Base-by-base conservation (phyloP, 495 filamentous ascomycete species). In the Aspergillus carlsbadensis region DNA sequence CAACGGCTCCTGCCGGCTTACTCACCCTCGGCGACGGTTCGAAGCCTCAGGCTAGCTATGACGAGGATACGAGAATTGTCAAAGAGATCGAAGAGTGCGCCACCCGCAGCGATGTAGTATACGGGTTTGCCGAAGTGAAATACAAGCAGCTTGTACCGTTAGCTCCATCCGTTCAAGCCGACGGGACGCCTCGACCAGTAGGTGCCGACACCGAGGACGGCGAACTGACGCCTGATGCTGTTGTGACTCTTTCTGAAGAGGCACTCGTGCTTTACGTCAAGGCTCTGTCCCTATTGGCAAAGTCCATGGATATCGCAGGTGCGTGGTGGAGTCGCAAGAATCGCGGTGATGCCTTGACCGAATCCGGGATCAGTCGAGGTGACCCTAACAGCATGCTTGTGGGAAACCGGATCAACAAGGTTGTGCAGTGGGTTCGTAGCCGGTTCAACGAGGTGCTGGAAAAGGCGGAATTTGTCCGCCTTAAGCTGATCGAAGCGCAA, bases 361-460 rank as follows among this genome's bases (percentile, higher is more conserved):
- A 84, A 26, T 70, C 69, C 15, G 67, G 73, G 39, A 48, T 74
- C 73, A 59, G 59, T 64, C 49, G 70, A 78, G 49, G 29, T 41
- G 76, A 70, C 42, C 65, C 75, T 10, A 81, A 78, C 57, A 77
- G 70, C 43, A 72, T 81, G 26, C 69, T 82, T 10, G 74, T 86
- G n/a, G 81, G 85, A 22, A 81, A 80, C 49, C 86, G 92, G 44
- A 91, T 98, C 71, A 98, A 96, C 67, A 87, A 85, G 53, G 86
- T 91, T 18, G 94, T 98, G 0, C 92, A 97, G 70, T 98, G 95
- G 95, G 86, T 96, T 20, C 88, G 94, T 21, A 81, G 76, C 54
- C 88, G 93, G 3, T 98, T 98, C 78, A 98, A 98, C 62, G 94
- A 98, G 63, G 92, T 94, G 18, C 72, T 97, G 22, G 92, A 96